Conservation (phyloP, 176 grass and related monocot species). For the Guadua angustifolia region DNA sequence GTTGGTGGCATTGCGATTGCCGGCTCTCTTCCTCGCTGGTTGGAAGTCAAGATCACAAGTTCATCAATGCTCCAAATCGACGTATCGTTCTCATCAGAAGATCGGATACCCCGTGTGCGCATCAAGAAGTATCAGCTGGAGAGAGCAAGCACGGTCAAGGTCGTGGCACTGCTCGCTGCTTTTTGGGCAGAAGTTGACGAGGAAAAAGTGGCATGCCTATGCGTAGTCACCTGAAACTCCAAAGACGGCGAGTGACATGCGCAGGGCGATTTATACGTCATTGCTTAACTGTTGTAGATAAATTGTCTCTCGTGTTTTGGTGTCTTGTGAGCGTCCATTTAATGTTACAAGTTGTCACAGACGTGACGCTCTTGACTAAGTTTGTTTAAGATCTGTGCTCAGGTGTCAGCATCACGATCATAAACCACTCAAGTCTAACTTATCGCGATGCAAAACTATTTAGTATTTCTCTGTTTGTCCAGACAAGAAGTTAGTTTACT, state of each 20-base stretch:
- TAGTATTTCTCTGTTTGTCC: not conserved
- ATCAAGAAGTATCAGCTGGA: not conserved
- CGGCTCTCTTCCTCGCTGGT: no score
- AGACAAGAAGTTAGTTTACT: not conserved
- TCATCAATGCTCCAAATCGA: no score
- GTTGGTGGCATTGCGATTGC: no score
- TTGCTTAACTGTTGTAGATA: not conserved
- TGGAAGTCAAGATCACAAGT: no score
- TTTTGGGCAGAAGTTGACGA: not conserved
- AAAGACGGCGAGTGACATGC: not conserved
- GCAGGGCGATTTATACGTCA: conserved; percentile 7
- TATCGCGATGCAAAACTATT: not conserved
- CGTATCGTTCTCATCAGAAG: no score
- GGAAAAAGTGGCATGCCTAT: not conserved
- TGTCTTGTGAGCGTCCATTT: not conserved
- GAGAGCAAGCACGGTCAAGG: not conserved
- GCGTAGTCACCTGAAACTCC: no score
- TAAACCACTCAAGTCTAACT: not conserved
- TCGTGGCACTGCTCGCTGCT: not conserved
- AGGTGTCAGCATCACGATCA: not conserved
- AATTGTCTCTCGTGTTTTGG: not conserved
- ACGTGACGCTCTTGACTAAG: not conserved
- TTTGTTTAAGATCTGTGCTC: not conserved
- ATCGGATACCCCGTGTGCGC: no score
- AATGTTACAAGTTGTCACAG: not conserved